Base-by-base conservation (phyloP, 2,329 filamentous ascomycete species). In the Helicocarpus griseus region DNA sequence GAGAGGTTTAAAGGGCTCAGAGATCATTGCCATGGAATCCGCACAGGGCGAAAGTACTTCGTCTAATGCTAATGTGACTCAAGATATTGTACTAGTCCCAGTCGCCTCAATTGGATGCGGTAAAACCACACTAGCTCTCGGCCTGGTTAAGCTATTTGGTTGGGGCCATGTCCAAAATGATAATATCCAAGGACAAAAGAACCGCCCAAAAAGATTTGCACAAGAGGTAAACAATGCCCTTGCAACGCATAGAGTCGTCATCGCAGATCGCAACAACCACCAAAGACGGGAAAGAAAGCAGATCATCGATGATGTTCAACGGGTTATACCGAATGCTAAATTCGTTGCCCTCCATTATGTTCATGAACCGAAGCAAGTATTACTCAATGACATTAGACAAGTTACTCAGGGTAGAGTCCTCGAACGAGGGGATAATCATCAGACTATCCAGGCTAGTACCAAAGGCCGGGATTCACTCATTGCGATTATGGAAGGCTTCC, bases 101-200 rank as follows among this genome's bases (percentile, higher is more conserved):
- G 83, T 96, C 60, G 89, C 93, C 1, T 95, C 93, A 0, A 86
- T 98, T 50, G 93, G 93, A 8, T 98, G 93, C 64, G 93, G 93
- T 51, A 98, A 98, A 77, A 98, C 93, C 0, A 98, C 93, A 0
- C 73, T 98, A 47, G 89, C 87, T 2, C 70, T 94, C 47, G 90
- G 87, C 2, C 74, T 98, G 19, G 78, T 79, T 4, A 84, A 88
- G 62, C 78, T 98, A 1, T 96, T 97, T 58, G 81, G 78, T 50
- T 97, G 90, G 87, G 91, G 89, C 14, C 89, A 95, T 65, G 77
- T 96, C 46, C 93, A 98, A 65, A 98, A 98, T 65, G 93, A 98
- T 72, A 95, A 98, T 64, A 93, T 98, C 54, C 82, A 82, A 49
- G 88, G 83, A 56, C 85, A 86, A 65, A 78, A 74, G 58, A 79